A percentile compares a stretch with the other conserved stretches of the same genome.
Evolutionary conservation across 805 yeast species (phyloP).

Genomic region (Wickerhamomyces bisporus): DNA sequence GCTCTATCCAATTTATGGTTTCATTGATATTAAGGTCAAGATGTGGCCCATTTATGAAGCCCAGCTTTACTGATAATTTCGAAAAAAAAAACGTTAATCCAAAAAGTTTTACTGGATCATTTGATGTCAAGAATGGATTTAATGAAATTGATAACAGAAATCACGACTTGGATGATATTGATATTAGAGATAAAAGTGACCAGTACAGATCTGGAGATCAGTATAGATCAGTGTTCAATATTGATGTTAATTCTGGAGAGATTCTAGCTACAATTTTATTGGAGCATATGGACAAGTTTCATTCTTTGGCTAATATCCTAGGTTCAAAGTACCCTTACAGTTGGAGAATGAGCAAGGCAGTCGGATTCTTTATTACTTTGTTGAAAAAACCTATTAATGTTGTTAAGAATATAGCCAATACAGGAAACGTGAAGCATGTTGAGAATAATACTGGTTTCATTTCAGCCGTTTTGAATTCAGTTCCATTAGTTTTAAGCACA

Average conservation of each 20-base stretch:
- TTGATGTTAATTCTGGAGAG: slow-evolving; percentile 33
- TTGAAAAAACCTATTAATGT: slow-evolving; percentile 27
- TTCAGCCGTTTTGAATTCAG: slow-evolving; percentile 19
- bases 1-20: slow-evolving; percentile 55
- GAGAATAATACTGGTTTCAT: slow-evolving; percentile 20
- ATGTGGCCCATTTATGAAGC: slow-evolving; percentile 36
- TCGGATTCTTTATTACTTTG: slow-evolving; percentile 36
- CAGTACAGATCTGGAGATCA: slow-evolving; percentile 24
- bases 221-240: slow-evolving; percentile 24
- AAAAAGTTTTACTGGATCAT: slow-evolving; percentile 12
- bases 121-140: slow-evolving; percentile 5
- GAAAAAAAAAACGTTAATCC: slow-evolving; percentile 7
- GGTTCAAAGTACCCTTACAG: slow-evolving; percentile 61
- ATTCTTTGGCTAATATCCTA: slow-evolving; percentile 37
- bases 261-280: slow-evolving; percentile 32
- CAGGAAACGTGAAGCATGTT: slow-evolving; percentile 16
- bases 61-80: slow-evolving; percentile 3
- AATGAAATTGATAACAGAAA: slow-evolving; percentile 18
- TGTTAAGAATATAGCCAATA: slow-evolving; percentile 19
- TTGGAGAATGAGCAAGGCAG: slow-evolving; percentile 61
- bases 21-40: slow-evolving; percentile 45
- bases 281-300: slow-evolving; percentile 38
- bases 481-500: slow-evolving; percentile 17
- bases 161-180: slow-evolving; percentile 17
- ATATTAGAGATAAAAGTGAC: slow-evolving; percentile 15